Evolutionary conservation across 73 alveolate species (phyloP).

Genomic region (Halteria grandinella): DNA sequence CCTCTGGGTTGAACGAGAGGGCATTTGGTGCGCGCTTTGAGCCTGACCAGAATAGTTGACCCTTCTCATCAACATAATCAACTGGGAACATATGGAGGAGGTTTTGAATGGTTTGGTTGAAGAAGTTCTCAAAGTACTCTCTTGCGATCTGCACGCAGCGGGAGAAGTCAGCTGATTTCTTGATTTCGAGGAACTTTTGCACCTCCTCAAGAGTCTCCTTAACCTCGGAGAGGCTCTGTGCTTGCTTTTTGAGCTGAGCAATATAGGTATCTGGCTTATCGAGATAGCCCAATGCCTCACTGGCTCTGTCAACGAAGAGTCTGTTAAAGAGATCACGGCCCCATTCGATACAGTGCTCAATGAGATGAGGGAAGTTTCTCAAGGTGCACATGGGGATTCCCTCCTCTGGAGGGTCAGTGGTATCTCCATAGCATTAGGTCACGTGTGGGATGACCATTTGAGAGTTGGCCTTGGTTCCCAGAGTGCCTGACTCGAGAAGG

Average conservation of each 20-base stretch:
- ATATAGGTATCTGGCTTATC: constrained; percentile 82
- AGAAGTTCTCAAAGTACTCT: constrained; percentile 71
- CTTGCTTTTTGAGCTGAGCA: constrained; percentile 67
- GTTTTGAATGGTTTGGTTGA: constrained; percentile 84
- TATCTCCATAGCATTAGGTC: constrained; percentile 93
- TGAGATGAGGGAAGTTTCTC: constrained; percentile 98
- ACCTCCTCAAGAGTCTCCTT: constrained; percentile 80
- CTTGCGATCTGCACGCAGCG: constrained; percentile 85
- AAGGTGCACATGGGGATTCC: constrained; percentile 98
- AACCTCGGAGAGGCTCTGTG: constrained; percentile 73
- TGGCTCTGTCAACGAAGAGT: constrained; percentile 94
- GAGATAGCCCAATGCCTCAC: constrained; percentile 81
- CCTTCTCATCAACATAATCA: constrained; percentile 92
- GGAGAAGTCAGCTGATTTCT: constrained; percentile 72
- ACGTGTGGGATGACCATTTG: constrained; percentile 88
- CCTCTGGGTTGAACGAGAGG: constrained; percentile 76
- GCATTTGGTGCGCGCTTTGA: constrained; percentile 98
- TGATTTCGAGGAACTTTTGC: constrained; percentile 73
- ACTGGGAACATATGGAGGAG: constrained; percentile 96
- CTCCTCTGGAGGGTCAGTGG: constrained; percentile 98
- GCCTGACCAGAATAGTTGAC: constrained; percentile 98
- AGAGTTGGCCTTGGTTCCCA: constrained; percentile 94
- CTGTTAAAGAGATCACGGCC: constrained; percentile 96
- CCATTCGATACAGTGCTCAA: constrained; percentile 99
- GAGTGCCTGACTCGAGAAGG: constrained; percentile 97